Evolutionary conservation across 2,329 filamentous ascomycete genomes (phyloP).

Genomic region (Tolypocladium ovalisporum): DNA sequence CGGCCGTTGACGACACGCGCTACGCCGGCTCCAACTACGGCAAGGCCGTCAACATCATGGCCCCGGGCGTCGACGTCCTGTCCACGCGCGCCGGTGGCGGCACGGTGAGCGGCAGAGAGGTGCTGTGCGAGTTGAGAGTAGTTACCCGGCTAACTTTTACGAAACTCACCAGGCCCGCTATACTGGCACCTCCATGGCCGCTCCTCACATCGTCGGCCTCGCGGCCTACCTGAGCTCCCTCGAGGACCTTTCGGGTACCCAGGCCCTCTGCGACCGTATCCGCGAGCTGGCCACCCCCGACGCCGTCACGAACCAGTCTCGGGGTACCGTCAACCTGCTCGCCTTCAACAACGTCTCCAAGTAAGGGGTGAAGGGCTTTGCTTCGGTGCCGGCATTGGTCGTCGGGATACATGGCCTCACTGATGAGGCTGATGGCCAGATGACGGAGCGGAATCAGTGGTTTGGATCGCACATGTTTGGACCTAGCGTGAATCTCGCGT

Average conservation of each 20-base stretch:
- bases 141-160: no score
- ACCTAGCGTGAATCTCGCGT: fast-evolving
- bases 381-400: not conserved
- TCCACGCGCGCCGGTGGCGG: constrained; percentile 28
- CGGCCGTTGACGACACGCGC: constrained; percentile 22
- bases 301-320: not conserved
- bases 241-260: constrained; percentile 27
- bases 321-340: not conserved
- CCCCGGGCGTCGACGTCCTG: constrained; percentile 27
- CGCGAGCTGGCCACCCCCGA: constrained; percentile 28
- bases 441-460: not conserved
- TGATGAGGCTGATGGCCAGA: no score
- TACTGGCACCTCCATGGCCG: constrained; percentile 30
- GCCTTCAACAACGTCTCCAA: not conserved
- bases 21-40: constrained; percentile 40
- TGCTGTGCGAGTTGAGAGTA: no score
- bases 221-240: constrained; percentile 33
- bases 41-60: constrained; percentile 26
- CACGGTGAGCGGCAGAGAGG: not conserved
- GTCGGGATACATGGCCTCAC: not conserved
- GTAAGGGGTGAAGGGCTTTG: not conserved
- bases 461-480: not conserved
- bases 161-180: constrained; percentile 9
- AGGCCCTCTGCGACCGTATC: constrained; percentile 30
- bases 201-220: constrained; percentile 28